phyloP scores from a whole-genome alignment of 345 rosid species.

The Brassica juncea region DNA sequence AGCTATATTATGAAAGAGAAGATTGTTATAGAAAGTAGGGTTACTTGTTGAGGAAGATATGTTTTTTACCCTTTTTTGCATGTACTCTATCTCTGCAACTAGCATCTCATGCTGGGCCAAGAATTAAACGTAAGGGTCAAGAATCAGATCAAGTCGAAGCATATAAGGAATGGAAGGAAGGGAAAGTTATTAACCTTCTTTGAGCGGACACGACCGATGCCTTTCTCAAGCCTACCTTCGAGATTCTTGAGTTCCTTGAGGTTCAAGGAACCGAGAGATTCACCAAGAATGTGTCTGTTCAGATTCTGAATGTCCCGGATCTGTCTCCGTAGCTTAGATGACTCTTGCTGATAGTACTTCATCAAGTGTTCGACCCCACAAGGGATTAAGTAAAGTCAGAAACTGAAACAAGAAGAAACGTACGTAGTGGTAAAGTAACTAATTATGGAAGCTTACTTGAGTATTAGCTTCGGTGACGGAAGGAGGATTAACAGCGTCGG shows the following conservation, averaged over 20 bases:
- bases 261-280: conserved; percentile 61
- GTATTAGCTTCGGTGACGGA: conserved; percentile 79
- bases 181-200: conserved; percentile 60
- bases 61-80: conserved; percentile 92
- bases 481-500: conserved; percentile 61
- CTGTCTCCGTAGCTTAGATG: conserved; percentile 73
- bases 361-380: not conserved
- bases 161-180: not conserved
- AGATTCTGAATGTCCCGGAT: conserved; percentile 72
- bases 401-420: not conserved
- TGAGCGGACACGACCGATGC: conserved; percentile 75
- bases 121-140: not conserved
- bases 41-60: conserved; percentile 21
- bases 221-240: conserved; percentile 77
- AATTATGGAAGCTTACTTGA: conserved; percentile 50
- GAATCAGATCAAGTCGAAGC: conserved; percentile 20
- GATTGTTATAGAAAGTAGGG: not conserved
- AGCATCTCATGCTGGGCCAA: conserved; percentile 70
- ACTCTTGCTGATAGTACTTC: conserved; percentile 90
- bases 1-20: not conserved
- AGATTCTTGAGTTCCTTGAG: conserved; percentile 79
- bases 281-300: conserved; percentile 86
- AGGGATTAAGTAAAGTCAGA: not conserved
- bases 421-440: not conserved
- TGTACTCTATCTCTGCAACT: conserved; percentile 83